Evolutionary conservation across 2,329 filamentous ascomycete genomes (phyloP), one percentile per base, ranked within the genome.

Genomic region (Fusarium sp.): DNA sequence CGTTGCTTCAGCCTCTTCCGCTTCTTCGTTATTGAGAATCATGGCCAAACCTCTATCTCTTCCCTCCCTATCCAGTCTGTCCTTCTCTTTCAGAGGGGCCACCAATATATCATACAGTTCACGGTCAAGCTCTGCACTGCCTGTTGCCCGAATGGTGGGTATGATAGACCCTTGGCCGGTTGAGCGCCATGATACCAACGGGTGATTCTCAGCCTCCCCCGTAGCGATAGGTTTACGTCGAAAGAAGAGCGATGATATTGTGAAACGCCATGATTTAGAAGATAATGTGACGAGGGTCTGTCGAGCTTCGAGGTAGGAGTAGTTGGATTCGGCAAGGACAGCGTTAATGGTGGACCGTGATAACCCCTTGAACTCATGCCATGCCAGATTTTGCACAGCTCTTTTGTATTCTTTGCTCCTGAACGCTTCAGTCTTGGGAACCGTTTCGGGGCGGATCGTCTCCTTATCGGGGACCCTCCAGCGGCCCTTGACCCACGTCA

Each of bases 261-360:
- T 90, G 65, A 91, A 92, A 48, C 91, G 87, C 93, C 93, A 96
- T 34, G 92, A 93, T 78, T 90, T 92, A 46, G 88, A 87, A 9
- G 90, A 90, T 15, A 95, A 80, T 3, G 85, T 86, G 56, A 92
- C 86, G 18, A 96, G 86, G 3, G 90, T 92, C 18, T 87, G 87
- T 38, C 92, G 86, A 15, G 92, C 90, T 30, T 90, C 86, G 24
- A 91, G 88, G 74, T 95, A 96, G 11, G 90, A 92, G 79, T 92
- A 90, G 80, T 96, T 96, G 75, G 87, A 89, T 78, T 96, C 93
- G 52, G 92, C 92, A 49, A 96, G 85, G 10, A 96, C 92, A 11
- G 91, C 92, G 75, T 90, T 89, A 79, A 95, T 91, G 6, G 92
- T 90, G 3, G 91, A 92, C 62, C 88, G 87, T 15, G 91, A 90